Evolutionary conservation across 2,329 filamentous ascomycete species (phyloP).

Genomic region (Ophiosphaerella narmari): DNA sequence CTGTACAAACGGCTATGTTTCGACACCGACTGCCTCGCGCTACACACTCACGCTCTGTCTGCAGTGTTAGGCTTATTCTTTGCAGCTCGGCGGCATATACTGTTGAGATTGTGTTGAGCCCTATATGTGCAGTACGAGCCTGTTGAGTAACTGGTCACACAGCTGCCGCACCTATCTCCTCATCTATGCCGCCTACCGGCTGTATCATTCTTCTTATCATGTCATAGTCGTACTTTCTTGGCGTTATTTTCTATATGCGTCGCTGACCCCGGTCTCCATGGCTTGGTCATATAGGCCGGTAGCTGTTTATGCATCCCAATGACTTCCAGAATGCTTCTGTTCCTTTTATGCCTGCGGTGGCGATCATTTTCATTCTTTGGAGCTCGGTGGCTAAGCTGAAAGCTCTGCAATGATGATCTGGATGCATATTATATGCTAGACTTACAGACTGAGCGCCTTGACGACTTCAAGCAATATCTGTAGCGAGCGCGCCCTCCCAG

Average conservation of each 20-base stretch:
- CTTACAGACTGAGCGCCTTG: too few species aligned
- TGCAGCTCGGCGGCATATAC: constrained; percentile 19
- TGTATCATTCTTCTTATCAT: constrained; percentile 15
- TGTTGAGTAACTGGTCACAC: constrained; percentile 19
- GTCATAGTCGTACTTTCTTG: constrained; percentile 10
- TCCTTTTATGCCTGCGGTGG: too few species aligned
- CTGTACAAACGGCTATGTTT: constrained; percentile 20
- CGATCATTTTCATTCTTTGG: too few species aligned
- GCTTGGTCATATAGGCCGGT: constrained; percentile 16
- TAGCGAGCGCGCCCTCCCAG: too few species aligned
- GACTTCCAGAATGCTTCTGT: too few species aligned
- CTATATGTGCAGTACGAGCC: constrained; percentile 14
- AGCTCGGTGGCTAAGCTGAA: too few species aligned
- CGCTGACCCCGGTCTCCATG: constrained; percentile 10
- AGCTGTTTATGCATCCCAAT: too few species aligned
- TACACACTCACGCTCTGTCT: constrained; percentile 19
- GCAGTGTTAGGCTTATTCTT: constrained; percentile 20
- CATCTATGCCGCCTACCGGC: constrained; percentile 25
- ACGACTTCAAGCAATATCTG: too few species aligned
- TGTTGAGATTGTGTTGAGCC: constrained; percentile 9
- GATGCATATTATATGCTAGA: too few species aligned
- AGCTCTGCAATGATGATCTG: too few species aligned
- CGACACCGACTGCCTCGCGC: constrained; percentile 3
- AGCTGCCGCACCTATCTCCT: constrained; percentile 15
- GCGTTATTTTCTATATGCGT: constrained; percentile 17